Conservation (phyloP, 2,329 filamentous ascomycete genomes). For the Fonsecaea erecta region DNA sequence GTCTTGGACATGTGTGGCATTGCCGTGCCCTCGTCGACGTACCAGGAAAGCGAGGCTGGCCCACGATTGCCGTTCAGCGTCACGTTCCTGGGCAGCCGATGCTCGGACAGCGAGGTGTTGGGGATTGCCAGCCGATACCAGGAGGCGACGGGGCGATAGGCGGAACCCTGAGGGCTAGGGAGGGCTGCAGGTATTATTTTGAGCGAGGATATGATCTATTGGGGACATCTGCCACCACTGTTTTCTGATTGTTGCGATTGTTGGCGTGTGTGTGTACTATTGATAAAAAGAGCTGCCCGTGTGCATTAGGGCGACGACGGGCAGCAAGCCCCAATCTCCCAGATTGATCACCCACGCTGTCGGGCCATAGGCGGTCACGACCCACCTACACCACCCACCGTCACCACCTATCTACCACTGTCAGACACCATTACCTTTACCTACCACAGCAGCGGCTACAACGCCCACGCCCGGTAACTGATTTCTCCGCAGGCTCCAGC, state of each 20-base stretch:
- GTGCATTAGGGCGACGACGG: conserved; percentile 5
- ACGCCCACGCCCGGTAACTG: too few species aligned
- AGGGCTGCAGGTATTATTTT: too few species aligned
- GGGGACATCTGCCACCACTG: background rate
- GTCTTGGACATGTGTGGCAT: conserved; percentile 63
- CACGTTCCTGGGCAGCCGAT: conserved; percentile 42
- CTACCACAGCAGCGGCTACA: too few species aligned
- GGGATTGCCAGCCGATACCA: conserved; percentile 52
- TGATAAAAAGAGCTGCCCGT: background rate
- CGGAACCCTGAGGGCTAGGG: too few species aligned
- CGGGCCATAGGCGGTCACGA: too few species aligned
- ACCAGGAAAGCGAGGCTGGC: conserved; percentile 26
- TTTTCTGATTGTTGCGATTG: too few species aligned
- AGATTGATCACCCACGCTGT: conserved; percentile 15
- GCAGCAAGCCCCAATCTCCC: background rate
- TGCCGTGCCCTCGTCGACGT: conserved; percentile 57
- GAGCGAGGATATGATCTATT: too few species aligned
- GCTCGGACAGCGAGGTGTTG: conserved; percentile 55
- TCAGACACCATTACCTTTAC: too few species aligned
- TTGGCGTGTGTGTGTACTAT: background rate
- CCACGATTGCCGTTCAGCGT: conserved; percentile 38
- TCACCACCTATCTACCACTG: too few species aligned
- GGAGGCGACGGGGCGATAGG: conserved; percentile 28
- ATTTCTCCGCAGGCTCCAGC: too few species aligned
- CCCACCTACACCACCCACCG: too few species aligned